phyloP scores from a whole-genome alignment of 2,329 filamentous ascomycete genomes.

The Colletotrichum limetticola region DNA sequence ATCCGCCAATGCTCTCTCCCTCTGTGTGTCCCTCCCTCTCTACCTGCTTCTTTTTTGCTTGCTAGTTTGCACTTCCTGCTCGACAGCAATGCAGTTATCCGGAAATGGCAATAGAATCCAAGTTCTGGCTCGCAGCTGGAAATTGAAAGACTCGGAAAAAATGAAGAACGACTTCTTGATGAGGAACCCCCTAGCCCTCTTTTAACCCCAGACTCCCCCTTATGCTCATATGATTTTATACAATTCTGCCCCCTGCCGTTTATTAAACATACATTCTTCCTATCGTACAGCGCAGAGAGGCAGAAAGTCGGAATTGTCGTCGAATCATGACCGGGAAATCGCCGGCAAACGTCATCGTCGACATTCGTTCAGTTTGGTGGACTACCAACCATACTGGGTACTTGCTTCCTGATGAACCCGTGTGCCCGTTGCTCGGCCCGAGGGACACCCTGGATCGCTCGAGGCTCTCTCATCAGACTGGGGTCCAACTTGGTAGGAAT shows the following conservation, averaged over 20 bases:
- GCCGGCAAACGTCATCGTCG: conserved; percentile 14
- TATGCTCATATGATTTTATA: conserved; percentile 31
- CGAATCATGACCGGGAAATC: conserved; percentile 23
- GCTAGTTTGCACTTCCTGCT: conserved; percentile 25
- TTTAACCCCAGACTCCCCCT: conserved; percentile 31
- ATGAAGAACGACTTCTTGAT: conserved; percentile 17
- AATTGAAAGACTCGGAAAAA: conserved; percentile 13
- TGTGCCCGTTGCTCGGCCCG: conserved; percentile 63
- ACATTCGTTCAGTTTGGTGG: conserved; percentile 42
- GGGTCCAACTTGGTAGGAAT: conserved; percentile 87
- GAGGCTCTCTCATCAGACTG: conserved; percentile 89
- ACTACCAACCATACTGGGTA: conserved; percentile 59
- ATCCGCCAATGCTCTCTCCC: conserved; percentile 8
- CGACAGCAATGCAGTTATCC: conserved; percentile 33
- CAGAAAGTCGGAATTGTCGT: conserved; percentile 29
- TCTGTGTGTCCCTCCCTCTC: not conserved
- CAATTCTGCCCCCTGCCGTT: conserved; percentile 33
- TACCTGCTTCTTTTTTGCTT: conserved; percentile 12
- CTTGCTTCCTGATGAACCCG: conserved; percentile 66
- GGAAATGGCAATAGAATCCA: conserved; percentile 30
- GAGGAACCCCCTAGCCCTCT: conserved; percentile 28
- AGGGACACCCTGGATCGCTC: conserved; percentile 90
- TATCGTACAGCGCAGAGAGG: conserved; percentile 28
- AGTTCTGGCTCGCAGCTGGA: conserved; percentile 24
- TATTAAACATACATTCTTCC: conserved; percentile 33